Evolutionary conservation across 768 basidiomycete genomes (phyloP).

Genomic region (Dacryopinax primogenitus): DNA sequence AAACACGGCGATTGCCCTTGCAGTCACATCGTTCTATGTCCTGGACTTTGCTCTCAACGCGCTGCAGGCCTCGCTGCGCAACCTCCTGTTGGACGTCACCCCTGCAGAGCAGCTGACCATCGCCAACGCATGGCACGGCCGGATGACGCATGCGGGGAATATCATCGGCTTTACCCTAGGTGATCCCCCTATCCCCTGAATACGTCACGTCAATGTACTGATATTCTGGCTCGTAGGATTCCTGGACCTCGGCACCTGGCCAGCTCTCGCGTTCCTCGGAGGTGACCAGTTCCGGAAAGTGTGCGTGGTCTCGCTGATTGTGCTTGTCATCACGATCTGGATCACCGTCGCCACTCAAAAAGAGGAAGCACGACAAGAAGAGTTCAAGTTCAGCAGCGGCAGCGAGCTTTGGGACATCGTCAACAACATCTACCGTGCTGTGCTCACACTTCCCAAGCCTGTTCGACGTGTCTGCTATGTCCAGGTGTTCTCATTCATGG

Average conservation of each 20-base stretch:
- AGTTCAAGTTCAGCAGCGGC: constrained; percentile 19
- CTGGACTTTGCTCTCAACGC: constrained; percentile 98
- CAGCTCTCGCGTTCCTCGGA: constrained; percentile 65
- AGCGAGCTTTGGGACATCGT: constrained; percentile 62
- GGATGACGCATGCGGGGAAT: constrained; percentile 95
- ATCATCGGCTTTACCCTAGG: constrained; percentile 90
- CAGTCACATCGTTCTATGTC: constrained; percentile 80
- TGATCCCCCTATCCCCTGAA: constrained; percentile 26
- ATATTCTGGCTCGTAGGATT: constrained; percentile 42
- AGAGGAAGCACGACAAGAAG: constrained; percentile 40
- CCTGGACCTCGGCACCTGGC: constrained; percentile 69
- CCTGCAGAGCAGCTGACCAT: constrained; percentile 79
- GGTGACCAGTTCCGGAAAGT: constrained; percentile 95
- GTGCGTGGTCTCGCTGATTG: constrained; percentile 68
- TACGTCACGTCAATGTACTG: not conserved
- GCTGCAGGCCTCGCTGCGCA: constrained; percentile 74
- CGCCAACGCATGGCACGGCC: constrained; percentile 96
- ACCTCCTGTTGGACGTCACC: constrained; percentile 83
- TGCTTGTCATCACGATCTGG: constrained; percentile 69
- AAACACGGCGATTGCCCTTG: constrained; percentile 67
- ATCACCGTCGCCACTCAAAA: constrained; percentile 78
- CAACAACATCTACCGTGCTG: constrained; percentile 60
- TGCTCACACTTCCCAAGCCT: constrained; percentile 64
- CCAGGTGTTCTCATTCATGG: constrained; percentile 93
- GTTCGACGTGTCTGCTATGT: constrained; percentile 84